phyloP scores from a whole-genome alignment of 805 yeast species.

The Starmerella kuoi region DNA sequence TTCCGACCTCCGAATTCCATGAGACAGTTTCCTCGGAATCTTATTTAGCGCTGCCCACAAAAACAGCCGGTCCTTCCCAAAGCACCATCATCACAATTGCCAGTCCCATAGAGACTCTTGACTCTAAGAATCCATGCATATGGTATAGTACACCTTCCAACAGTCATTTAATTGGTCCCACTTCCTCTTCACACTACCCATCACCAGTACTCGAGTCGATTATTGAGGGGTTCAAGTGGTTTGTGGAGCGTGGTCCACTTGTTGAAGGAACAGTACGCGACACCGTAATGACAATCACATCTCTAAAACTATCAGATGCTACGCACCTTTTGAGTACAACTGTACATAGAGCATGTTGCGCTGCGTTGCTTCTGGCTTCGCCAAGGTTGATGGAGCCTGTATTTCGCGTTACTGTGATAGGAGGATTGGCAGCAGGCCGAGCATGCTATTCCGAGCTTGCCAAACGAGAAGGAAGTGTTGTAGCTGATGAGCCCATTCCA shows the following conservation, averaged over 20 bases:
- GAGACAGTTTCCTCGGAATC: constrained; percentile 59
- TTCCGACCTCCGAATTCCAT: constrained; percentile 65
- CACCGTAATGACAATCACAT: constrained; percentile 58
- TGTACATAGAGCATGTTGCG: constrained; percentile 70
- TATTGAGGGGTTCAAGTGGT: constrained; percentile 73
- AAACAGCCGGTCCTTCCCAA: constrained; percentile 36
- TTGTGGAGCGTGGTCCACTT: constrained; percentile 77
- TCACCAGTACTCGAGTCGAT: not conserved
- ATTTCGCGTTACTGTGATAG: constrained; percentile 47
- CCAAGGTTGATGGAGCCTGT: constrained; percentile 79
- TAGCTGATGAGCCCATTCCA: constrained; percentile 43
- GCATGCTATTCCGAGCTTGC: constrained; percentile 41
- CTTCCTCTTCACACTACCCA: not conserved
- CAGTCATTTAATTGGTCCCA: not conserved
- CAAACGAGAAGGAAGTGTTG: constrained; percentile 57
- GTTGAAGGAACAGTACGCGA: constrained; percentile 70
- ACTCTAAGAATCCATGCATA: not conserved
- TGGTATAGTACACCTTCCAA: not conserved
- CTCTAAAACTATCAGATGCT: constrained; percentile 42
- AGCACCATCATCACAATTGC: constrained; percentile 15
- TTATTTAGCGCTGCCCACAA: constrained; percentile 49
- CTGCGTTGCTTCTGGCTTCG: constrained; percentile 62
- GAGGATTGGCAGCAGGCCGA: constrained; percentile 38
- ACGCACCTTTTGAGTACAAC: constrained; percentile 61
- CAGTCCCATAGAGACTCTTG: not conserved